Evolutionary conservation across 805 yeast species (phyloP).

Genomic region (Schizosaccharomyces osmophilus): DNA sequence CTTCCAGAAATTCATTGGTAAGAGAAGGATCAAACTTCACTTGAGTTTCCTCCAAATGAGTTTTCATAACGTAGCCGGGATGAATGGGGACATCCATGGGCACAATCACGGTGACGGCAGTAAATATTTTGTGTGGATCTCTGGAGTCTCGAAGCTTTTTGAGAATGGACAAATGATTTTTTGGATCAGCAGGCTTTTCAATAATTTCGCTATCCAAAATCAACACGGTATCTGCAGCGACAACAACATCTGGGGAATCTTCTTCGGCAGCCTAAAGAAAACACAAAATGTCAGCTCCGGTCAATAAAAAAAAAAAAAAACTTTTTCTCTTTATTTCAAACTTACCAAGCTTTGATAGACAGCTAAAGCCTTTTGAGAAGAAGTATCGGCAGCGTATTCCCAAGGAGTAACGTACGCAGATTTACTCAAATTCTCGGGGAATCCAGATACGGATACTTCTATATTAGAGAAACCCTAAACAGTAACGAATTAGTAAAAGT

Average conservation of each 20-base stretch:
- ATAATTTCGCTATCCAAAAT: conserved; percentile 32
- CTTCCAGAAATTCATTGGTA: conserved; percentile 29
- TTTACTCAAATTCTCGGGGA: conserved; percentile 55
- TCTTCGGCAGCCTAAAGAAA: conserved; percentile 11
- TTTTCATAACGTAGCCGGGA: conserved; percentile 19
- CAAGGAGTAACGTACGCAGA: conserved; percentile 17
- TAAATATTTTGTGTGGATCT: conserved; percentile 24
- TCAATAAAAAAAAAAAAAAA: too few species aligned
- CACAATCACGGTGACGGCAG: conserved; percentile 28
- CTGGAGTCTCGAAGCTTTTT: conserved; percentile 22
- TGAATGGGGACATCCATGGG: conserved; percentile 19
- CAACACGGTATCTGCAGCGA: conserved; percentile 62
- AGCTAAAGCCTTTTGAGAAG: conserved; percentile 38
- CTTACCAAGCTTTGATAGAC: conserved; percentile 24
- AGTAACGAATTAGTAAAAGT: not conserved
- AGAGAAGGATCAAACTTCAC: conserved; percentile 18
- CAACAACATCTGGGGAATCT: conserved; percentile 14
- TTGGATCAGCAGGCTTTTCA: conserved; percentile 53
- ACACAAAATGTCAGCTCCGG: not conserved
- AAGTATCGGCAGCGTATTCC: conserved; percentile 49
- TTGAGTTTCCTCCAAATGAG: conserved; percentile 20
- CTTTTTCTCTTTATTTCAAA: not conserved
- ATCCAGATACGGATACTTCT: conserved; percentile 34
- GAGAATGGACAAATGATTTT: conserved; percentile 27
- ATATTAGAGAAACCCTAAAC: conserved; percentile 13